Base-by-base conservation (phyloP, 768 basidiomycete species). In the Suillus subalutaceus region DNA sequence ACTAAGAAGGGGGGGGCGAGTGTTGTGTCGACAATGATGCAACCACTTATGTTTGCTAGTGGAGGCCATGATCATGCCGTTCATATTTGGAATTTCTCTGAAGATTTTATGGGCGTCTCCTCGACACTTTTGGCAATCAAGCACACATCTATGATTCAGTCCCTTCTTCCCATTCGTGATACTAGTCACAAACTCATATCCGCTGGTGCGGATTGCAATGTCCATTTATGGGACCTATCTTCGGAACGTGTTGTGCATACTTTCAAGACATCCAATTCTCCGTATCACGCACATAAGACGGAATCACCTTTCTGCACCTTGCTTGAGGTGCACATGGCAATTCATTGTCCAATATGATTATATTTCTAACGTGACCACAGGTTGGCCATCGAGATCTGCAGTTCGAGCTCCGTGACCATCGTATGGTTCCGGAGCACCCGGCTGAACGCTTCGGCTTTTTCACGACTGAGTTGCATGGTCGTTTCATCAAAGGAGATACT, bases 391-490 rank as follows among this genome's bases (percentile, higher is more conserved):
- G 83, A 26, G 85, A 87, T 68, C 76, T 79, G 37, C 85, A 86
- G 66, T 85, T 83, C 62, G 85, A 87, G 69, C 62, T 85, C n/a
- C 83, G 80, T 26, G 85, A 86, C 67, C 77, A 80, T 66, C 79
- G 85, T 20, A 64, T 75, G 43, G 77, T 79, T 13, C 79, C 81
- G 16, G 69, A 68, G 32, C 65, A 68, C 40, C 72, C 81, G 4
- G 80, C 79, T 26, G 75, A 79, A 58, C 74, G 82, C 38, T 86
- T 86, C 68, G 85, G 86, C 6, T 85, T 81, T 65, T 52, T 67
- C 18, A 71, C 75, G 12, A 64, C 66, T 6, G 79, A 79, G 41
- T 72, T 73, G 20, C 81, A 82, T 55, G 84, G 84, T 23, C 75
- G 83, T 61, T 85, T 74, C 56, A 76, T 80, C 60, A 84, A 81